These are phyloP conservation scores for Termitomyces sp. DNA, from an alignment of 768 basidiomycete genomes.

Conservation along the genomic window DNA sequence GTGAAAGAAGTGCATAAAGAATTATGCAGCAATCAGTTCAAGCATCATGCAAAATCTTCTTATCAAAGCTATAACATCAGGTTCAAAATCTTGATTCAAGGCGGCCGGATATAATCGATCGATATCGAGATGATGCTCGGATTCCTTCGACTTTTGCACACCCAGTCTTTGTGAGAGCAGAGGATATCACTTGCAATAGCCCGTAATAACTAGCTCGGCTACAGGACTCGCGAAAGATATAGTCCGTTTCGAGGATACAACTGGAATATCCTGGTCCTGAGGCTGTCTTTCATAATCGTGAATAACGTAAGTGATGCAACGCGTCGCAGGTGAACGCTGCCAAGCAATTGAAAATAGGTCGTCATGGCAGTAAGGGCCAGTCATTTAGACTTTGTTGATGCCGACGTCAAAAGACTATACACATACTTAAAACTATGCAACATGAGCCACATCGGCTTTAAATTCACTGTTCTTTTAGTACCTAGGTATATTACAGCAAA, in stretches of 20 bases:
- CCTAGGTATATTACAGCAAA: slow-evolving; percentile 11
- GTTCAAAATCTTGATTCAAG: too few species aligned
- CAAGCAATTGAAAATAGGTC: not conserved
- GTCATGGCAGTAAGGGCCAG: not conserved
- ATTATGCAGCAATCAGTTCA: too few species aligned
- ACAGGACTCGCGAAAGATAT: not conserved
- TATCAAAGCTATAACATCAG: too few species aligned
- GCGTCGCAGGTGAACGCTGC: not conserved
- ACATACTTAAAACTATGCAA: not conserved
- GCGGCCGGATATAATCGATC: too few species aligned
- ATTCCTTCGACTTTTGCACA: not conserved
- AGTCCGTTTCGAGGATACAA: too few species aligned
- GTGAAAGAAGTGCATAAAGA: too few species aligned
- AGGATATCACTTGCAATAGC: not conserved
- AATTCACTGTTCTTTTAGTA: not conserved
- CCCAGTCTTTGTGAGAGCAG: not conserved
- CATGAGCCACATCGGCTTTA: not conserved
- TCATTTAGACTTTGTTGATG: not conserved
- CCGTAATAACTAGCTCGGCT: not conserved
- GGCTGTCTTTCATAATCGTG: too few species aligned
- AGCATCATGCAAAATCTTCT: too few species aligned
- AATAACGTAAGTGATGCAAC: too few species aligned
- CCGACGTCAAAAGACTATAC: not conserved
- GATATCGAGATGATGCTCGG: not conserved
- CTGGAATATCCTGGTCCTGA: too few species aligned